Conservation (phyloP, 176 grass and related monocot genomes). For the Juncus inflexus region DNA sequence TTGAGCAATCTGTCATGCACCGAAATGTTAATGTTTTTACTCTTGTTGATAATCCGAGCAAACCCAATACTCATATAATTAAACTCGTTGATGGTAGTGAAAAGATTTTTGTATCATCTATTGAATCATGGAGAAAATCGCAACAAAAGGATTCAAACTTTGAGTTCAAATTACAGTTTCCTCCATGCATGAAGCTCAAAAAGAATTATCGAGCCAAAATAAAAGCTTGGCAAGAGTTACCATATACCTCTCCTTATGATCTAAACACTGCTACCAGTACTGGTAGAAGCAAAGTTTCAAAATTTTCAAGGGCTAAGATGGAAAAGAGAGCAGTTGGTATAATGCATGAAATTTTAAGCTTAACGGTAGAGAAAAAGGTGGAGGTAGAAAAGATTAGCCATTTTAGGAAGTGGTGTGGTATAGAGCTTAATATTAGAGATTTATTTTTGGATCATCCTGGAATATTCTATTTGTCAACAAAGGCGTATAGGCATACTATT, state of each 20-base stretch:
- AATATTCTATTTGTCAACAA: constrained; percentile 82
- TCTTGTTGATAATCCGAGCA: constrained; percentile 36
- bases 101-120: constrained; percentile 29
- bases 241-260: constrained; percentile 49
- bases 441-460: constrained; percentile 88
- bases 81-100: constrained; percentile 37
- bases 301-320: constrained; percentile 46
- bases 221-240: constrained; percentile 52
- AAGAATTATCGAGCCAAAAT: constrained; percentile 57
- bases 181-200: constrained; percentile 57
- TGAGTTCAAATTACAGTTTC: constrained; percentile 61
- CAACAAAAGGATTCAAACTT: constrained; percentile 26
- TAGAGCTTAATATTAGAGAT: constrained; percentile 75
- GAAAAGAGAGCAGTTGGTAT: constrained; percentile 89
- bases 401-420: constrained; percentile 76
- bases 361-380: constrained; percentile 88
- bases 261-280: not conserved
- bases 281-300: constrained; percentile 25
- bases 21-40: constrained; percentile 44
- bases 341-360: constrained; percentile 77
- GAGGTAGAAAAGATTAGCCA: constrained; percentile 95
- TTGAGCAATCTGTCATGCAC: constrained; percentile 56
- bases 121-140: constrained; percentile 31
- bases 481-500: constrained; percentile 61
- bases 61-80: constrained; percentile 54